Evolutionary conservation across 1,284 basidiomycete genomes (phyloP).

Genomic region (Austroboletus sp.): DNA sequence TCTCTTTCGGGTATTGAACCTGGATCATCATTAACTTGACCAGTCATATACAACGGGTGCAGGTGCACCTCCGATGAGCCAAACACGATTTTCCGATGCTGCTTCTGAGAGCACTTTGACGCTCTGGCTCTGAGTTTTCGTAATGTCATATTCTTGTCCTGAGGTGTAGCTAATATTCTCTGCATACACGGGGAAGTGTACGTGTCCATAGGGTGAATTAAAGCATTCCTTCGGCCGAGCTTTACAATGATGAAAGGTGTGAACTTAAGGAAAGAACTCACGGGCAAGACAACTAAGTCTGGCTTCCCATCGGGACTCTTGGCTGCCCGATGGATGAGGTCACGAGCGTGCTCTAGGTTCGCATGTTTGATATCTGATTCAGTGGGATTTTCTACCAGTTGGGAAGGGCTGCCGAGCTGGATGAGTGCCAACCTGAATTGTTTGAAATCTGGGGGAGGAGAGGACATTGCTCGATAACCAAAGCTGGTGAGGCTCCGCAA

Average conservation of each 20-base stretch:
- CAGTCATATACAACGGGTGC: neutral
- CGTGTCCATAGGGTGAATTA: slow-evolving; percentile 92
- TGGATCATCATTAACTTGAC: slow-evolving; percentile 28
- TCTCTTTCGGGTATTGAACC: slow-evolving; percentile 88
- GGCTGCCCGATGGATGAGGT: slow-evolving; percentile 72
- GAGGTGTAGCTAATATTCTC: slow-evolving; percentile 66
- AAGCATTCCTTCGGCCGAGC: slow-evolving; percentile 75
- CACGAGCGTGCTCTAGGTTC: slow-evolving; percentile 74
- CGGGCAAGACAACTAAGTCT: slow-evolving; percentile 83
- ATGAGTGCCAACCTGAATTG: slow-evolving; percentile 81
- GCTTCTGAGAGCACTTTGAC: slow-evolving; percentile 76
- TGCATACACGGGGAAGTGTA: slow-evolving; percentile 78
- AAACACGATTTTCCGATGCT: slow-evolving; percentile 76
- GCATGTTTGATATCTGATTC: slow-evolving; percentile 45
- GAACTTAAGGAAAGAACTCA: slow-evolving; percentile 33
- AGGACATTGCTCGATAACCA: slow-evolving; percentile 23
- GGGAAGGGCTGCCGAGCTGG: slow-evolving; percentile 68
- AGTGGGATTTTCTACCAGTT: slow-evolving; percentile 34
- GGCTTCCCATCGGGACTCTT: slow-evolving; percentile 48
- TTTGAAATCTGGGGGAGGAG: slow-evolving; percentile 43
- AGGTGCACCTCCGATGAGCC: slow-evolving; percentile 82
- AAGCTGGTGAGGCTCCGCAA: neutral
- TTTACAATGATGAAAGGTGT: neutral
- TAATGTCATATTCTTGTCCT: slow-evolving; percentile 52
- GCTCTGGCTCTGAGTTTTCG: slow-evolving; percentile 64